Evolutionary conservation across 129 eudicot genomes (phyloP), one percentile per base, ranked within the genome.

Genomic region (Pittosporum tobira): DNA sequence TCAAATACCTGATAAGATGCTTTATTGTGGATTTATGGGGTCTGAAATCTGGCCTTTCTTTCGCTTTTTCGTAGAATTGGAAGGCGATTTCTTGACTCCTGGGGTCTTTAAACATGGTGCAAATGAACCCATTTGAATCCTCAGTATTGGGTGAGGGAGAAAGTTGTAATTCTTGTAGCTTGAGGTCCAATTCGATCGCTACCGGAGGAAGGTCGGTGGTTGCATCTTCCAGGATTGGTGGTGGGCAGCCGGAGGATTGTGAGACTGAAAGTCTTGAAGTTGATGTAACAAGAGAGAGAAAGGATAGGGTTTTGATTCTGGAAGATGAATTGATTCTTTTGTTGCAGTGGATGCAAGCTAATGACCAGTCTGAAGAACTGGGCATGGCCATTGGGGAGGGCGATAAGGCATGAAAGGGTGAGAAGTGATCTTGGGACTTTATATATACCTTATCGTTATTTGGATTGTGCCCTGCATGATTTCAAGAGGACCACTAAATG

Each of bases 1-100:
- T 59, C 64, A 78, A 74, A 66, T 81, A 87, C 96, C 96, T 81
- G 73, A 75, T 57, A 26, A 87, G 72, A 51, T 66, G 69, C 76
- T 77, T 87, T 56, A 86, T 30, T 2, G 96, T 86, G 1, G 77
- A 40, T 60, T 69, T 81, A 69, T 62, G 61, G 19, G 96, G 99
- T 49, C 63, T 65, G 52, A 86, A 91, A 11, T 77, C 94, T 2
- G 76, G 77, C 15, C 52, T 74, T 49, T 60, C 60, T 70, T 72
- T 91, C 29, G 80, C 96, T 71, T 83, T 81, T 66, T 64, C 69
- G 65, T 86, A 91, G 65, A 61, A 65, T 31, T 74, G 74, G 45
- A 69, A 68, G 1, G 78, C 99, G 16, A 67, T 46, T 28, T 75
- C 70, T 69, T 83, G 79, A 0, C 82, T 87, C 42, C 70, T 65